phyloP scores from a whole-genome alignment of 1,284 basidiomycete genomes.

The Ceratobasidium sp. region DNA sequence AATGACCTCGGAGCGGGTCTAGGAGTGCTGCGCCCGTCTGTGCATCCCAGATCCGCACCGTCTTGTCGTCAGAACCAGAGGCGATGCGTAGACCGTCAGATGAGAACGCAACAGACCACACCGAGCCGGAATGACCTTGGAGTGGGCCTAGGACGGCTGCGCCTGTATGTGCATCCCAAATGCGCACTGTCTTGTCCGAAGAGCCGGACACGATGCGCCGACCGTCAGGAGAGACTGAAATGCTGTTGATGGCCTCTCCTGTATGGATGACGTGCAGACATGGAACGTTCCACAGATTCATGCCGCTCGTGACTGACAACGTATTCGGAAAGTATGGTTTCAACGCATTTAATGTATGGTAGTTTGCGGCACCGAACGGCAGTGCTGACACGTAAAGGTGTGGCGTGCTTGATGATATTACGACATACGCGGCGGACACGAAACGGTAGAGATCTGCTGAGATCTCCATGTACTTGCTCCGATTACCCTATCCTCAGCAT shows the following conservation, averaged over 20 bases:
- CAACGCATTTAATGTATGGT: background rate
- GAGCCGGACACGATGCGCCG: constrained; percentile 24
- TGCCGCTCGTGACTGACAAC: background rate
- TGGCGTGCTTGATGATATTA: constrained; percentile 19
- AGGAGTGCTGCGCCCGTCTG: background rate
- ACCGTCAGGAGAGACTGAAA: constrained; percentile 4
- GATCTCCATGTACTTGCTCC: background rate
- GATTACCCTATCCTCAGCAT: background rate
- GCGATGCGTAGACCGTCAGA: constrained; percentile 21
- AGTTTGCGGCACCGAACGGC: constrained; percentile 8
- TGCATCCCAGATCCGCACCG: constrained; percentile 26
- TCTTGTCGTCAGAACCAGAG: constrained; percentile 24
- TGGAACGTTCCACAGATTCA: background rate
- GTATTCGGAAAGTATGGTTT: constrained; percentile 5
- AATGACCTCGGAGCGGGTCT: constrained; percentile 29
- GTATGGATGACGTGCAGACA: background rate
- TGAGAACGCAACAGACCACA: constrained; percentile 35
- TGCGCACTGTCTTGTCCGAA: constrained; percentile 5
- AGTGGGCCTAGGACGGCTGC: constrained; percentile 17
- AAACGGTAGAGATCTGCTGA: constrained; percentile 3
- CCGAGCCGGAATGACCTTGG: constrained; percentile 1
- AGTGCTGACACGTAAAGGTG: constrained; percentile 29
- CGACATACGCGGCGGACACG: background rate
- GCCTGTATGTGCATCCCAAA: constrained; percentile 36
- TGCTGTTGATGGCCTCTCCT: background rate